Evolutionary conservation across 768 basidiomycete genomes (phyloP).

Genomic region (Calvatia gigantea): DNA sequence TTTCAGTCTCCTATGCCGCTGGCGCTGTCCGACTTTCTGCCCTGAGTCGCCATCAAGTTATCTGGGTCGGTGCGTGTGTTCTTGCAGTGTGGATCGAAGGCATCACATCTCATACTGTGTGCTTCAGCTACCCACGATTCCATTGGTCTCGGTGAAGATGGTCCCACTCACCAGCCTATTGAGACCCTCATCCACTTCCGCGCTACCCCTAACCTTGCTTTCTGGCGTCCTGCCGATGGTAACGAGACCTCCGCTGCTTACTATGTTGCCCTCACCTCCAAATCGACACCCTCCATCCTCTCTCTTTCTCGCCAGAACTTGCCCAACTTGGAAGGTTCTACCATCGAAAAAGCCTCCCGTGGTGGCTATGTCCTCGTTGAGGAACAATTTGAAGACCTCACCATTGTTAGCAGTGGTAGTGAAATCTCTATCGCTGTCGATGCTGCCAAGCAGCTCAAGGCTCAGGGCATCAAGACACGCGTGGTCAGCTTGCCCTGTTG

Average conservation of each 20-base stretch:
- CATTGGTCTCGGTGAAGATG: constrained; percentile 90
- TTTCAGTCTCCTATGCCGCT: constrained; percentile 91
- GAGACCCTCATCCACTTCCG: constrained; percentile 87
- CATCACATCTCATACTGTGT: constrained; percentile 5
- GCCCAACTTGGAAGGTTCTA: constrained; percentile 85
- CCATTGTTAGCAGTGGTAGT: constrained; percentile 85
- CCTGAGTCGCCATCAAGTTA: constrained; percentile 83
- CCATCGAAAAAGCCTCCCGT: constrained; percentile 76
- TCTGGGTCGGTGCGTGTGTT: constrained; percentile 78
- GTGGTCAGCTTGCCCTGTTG: constrained; percentile 89
- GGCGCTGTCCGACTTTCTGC: constrained; percentile 92
- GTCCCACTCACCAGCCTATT: constrained; percentile 94
- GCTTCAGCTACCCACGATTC: constrained; percentile 97
- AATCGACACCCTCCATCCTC: constrained; percentile 77
- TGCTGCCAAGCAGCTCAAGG: constrained; percentile 76
- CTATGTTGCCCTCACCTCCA: constrained; percentile 70
- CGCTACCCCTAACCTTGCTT: constrained; percentile 86
- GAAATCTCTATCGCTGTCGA: constrained; percentile 88
- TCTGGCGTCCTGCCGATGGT: constrained; percentile 93
- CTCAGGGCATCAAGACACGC: constrained; percentile 75
- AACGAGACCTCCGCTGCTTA: constrained; percentile 98
- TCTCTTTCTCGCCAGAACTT: constrained; percentile 88
- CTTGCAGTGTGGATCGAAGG: background rate
- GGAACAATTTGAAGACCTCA: constrained; percentile 75
- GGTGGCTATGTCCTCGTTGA: constrained; percentile 93